phyloP scores from a whole-genome alignment of 352 stramenopile genomes.

The Phytophthora pini region DNA sequence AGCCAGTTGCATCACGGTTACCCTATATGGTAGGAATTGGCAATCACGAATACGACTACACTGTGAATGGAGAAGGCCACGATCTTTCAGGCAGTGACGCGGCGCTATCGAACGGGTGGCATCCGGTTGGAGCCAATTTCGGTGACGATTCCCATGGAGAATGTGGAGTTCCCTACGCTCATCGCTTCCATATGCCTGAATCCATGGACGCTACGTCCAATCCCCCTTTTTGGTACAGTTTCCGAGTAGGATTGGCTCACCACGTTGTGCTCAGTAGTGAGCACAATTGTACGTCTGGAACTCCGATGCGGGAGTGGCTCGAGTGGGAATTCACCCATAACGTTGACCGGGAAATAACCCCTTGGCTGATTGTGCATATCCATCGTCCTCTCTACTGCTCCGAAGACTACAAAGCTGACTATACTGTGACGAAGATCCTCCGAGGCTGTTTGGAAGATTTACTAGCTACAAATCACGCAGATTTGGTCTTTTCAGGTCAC shows the following conservation, averaged over 20 bases:
- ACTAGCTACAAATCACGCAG: conserved; percentile 44
- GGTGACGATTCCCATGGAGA: conserved; percentile 76
- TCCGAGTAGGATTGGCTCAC: conserved; percentile 48
- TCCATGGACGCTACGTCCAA: conserved; percentile 35
- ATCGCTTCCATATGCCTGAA: conserved; percentile 76
- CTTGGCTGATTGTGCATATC: conserved; percentile 65
- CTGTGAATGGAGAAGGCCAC: conserved; percentile 26
- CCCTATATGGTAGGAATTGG: conserved; percentile 77
- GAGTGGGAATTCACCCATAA: conserved; percentile 41
- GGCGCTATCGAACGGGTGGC: conserved; percentile 24
- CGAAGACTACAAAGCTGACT: conserved; percentile 31
- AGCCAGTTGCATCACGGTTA: conserved; percentile 71
- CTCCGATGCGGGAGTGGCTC: conserved; percentile 54
- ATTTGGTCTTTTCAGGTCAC: conserved; percentile 62
- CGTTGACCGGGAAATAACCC: conserved; percentile 52
- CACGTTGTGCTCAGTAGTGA: conserved; percentile 59
- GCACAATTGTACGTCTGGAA: conserved; percentile 49
- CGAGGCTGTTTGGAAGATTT: conserved; percentile 46
- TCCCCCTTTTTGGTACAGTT: conserved; percentile 62
- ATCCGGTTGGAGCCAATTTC: conserved; percentile 25
- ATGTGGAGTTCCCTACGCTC: conserved; percentile 77
- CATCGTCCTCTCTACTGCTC: conserved; percentile 64
- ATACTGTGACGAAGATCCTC: conserved; percentile 37
- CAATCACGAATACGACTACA: conserved; percentile 50
- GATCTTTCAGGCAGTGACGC: conserved; percentile 29